Base-by-base conservation (phyloP, 352 stramenopile species). In the Phytophthora fragariae region DNA sequence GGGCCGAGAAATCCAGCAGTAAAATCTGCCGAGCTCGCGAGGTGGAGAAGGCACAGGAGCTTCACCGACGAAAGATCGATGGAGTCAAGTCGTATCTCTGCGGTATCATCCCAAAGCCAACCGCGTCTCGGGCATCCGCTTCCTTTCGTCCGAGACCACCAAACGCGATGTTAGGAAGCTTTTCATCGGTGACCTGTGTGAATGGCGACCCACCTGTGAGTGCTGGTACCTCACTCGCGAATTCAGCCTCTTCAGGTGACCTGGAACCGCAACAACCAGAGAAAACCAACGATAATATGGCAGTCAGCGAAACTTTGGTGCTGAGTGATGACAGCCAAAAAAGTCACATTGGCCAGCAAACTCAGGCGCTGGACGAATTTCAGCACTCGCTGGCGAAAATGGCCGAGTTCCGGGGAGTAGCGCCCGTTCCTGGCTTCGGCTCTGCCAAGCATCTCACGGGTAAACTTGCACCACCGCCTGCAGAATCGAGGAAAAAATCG, bases 1-100 rank as follows among this genome's bases (percentile, higher is more conserved):
- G 88, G 49, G 86, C 83, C 1, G 82, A 95, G 73, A 92, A 92
- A 67, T 85, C 85, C 21, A 93, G 88, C 76, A 95, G 88, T 59
- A 90, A 88, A 65, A 77, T 95, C 61, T 92, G 86, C 57, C 85
- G 84, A 47, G 83, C 86, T 7, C 70, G 88, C 46, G 86, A 95
- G 62, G 76, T 93, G 19, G 86, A 92, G 58, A 89, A 84, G 31
- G 86, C 86, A 1, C 85, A 93, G 66, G 82, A 88, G 57, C 68
- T 92, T 19, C 88, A 95, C 57, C 81, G 80, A 33, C 86, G 85
- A 63, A 95, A 95, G 60, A 87, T 95, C 46, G 79, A 83, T 63
- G 76, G 79, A 35, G 86, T 92, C 35, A 89, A 88, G 56, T 90
- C 84, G 31, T 90, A 84, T 46, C 41, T 93, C 41, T 73, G 55